These are phyloP conservation scores for Testicularia cyperi DNA, from an alignment of 1,284 basidiomycete genomes.

Conservation along the genomic window DNA sequence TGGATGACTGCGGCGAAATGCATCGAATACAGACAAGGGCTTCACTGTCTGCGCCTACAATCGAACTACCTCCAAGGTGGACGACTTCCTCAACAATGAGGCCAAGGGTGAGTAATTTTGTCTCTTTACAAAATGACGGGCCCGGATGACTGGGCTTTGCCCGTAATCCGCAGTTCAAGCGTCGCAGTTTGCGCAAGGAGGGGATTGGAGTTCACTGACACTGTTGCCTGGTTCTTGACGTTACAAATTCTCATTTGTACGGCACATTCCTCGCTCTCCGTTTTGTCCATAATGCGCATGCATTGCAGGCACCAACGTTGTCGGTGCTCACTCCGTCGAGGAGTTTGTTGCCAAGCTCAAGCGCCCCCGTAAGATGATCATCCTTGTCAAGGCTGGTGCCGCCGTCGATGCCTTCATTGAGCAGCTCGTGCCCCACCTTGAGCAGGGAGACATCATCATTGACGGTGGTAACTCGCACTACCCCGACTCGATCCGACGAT, in stretches of 20 bases:
- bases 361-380: conserved; percentile 76
- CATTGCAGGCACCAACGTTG: conserved; percentile 79
- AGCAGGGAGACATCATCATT: conserved; percentile 87
- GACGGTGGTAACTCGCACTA: conserved; percentile 99
- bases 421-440: conserved; percentile 66
- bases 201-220: too few species aligned
- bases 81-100: conserved; percentile 91
- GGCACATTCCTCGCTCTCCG: neutral
- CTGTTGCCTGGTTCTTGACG: too few species aligned
- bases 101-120: conserved; percentile 88
- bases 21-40: conserved; percentile 88
- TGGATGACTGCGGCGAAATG: too few species aligned
- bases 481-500: conserved; percentile 94
- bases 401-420: conserved; percentile 68
- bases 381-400: conserved; percentile 77
- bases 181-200: too few species aligned
- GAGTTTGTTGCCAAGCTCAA: conserved; percentile 71
- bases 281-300: too few species aligned
- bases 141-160: too few species aligned
- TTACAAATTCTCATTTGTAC: too few species aligned
- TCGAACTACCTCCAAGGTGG: conserved; percentile 94
- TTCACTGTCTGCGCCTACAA: conserved; percentile 97
- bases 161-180: too few species aligned
- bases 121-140: too few species aligned
- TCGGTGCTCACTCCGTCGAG: conserved; percentile 89